Percentiles rank a stretch among this genome's conserved stretches.
These are phyloP conservation scores for Arachnopeziza araneosa DNA, from an alignment of 2,329 filamentous ascomycete genomes.

Conservation along the genomic window DNA sequence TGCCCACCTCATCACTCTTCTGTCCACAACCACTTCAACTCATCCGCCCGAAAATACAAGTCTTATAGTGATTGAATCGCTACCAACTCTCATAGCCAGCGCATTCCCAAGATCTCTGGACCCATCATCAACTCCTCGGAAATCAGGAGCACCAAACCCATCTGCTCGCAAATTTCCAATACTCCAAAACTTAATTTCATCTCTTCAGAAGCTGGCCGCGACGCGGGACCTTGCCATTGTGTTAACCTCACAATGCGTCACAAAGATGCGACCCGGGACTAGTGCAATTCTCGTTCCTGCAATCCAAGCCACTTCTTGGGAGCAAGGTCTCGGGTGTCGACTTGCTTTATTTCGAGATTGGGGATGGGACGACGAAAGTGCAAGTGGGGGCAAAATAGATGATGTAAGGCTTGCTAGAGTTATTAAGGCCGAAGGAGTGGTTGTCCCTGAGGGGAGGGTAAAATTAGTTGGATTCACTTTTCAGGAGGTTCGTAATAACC, in stretches of 20 bases:
- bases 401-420: conserved; percentile 56
- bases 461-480: conserved; percentile 24
- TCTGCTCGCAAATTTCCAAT: conserved; percentile 34
- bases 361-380: conserved; percentile 42
- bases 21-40: conserved; percentile 58
- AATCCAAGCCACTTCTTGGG: conserved; percentile 73
- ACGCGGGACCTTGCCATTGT: conserved; percentile 68
- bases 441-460: conserved; percentile 20
- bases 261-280: conserved; percentile 64
- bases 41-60: conserved; percentile 59
- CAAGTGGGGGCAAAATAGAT: conserved; percentile 40
- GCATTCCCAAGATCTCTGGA: conserved; percentile 62
- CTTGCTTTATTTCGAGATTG: conserved; percentile 78
- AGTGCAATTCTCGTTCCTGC: conserved; percentile 68
- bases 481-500: conserved; percentile 15
- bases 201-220: conserved; percentile 70
- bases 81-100: conserved; percentile 71
- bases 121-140: conserved; percentile 15
- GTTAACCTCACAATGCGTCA: conserved; percentile 73
- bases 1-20: conserved; percentile 64
- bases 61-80: conserved; percentile 70
- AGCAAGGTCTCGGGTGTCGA: conserved; percentile 67
- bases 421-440: conserved; percentile 55
- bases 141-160: conserved; percentile 22
- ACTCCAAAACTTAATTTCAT: conserved; percentile 59